These are phyloP conservation scores for Xanthoceras sorbifolium DNA, from an alignment of 345 rosid species.

Conservation along the genomic window DNA sequence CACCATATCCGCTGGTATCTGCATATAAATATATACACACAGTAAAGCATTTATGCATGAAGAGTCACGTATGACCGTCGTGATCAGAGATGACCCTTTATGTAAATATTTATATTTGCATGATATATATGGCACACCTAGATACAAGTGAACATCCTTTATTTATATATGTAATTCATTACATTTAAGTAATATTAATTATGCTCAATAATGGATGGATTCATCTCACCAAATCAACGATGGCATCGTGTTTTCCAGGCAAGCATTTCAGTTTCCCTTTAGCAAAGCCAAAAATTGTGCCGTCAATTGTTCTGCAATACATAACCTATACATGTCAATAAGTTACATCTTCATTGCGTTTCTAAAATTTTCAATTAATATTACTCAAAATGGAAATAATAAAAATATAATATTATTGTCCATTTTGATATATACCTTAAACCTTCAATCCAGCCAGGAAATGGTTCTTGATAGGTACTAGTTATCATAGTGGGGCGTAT, in stretches of 20 bases:
- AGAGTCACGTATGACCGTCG: no score
- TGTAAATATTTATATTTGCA: no score
- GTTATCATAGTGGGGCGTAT: constrained; percentile 70
- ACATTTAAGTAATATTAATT: no score
- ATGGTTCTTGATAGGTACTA: constrained; percentile 71
- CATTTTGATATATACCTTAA: not conserved
- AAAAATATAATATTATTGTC: no score
- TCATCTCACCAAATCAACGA: constrained; percentile 49
- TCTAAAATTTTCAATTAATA: no score
- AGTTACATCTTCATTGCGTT: not conserved
- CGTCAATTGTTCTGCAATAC: constrained; percentile 65
- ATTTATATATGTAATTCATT: no score
- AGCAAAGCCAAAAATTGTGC: constrained; percentile 42
- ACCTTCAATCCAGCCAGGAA: constrained; percentile 89
- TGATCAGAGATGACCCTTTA: no score
- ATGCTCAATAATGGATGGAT: no score
- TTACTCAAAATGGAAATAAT: no score
- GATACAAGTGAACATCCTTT: no score
- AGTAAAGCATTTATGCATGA: no score
- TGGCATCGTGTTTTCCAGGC: constrained; percentile 35
- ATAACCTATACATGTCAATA: not conserved
- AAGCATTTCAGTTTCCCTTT: constrained; percentile 50
- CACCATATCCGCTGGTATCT: constrained; percentile 27
- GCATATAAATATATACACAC: not conserved
- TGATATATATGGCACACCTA: no score